Conservation (phyloP, 768 basidiomycete species). For the Lactarius hatsudake region DNA sequence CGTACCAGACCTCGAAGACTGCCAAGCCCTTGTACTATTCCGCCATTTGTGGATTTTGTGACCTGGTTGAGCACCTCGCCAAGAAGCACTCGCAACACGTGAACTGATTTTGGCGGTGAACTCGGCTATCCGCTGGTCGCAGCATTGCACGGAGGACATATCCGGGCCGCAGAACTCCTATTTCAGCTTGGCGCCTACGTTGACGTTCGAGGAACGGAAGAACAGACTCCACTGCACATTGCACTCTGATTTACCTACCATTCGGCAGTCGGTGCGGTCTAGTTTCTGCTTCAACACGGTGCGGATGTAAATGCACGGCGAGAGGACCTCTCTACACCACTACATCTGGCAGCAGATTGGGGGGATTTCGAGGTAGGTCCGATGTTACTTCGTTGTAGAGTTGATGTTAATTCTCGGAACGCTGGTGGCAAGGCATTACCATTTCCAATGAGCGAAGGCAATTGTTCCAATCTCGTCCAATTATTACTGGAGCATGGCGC, state of each 20-base stretch:
- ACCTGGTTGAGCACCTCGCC: background rate
- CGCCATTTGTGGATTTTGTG: background rate
- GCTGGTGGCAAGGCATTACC: background rate
- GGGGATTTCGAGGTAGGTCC: background rate
- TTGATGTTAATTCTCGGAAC: background rate
- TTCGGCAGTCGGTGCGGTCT: background rate
- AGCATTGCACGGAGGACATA: background rate
- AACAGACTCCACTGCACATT: background rate
- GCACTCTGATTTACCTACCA: fast-evolving
- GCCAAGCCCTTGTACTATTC: background rate
- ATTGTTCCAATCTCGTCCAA: background rate
- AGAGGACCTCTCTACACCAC: background rate
- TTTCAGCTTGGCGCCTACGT: background rate
- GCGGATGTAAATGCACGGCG: background rate
- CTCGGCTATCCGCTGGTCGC: background rate
- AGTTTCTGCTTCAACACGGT: background rate
- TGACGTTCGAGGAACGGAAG: background rate
- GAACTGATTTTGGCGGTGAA: background rate
- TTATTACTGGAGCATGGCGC: background rate
- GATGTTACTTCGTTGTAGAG: background rate
- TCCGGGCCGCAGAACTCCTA: background rate
- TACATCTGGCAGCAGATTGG: background rate
- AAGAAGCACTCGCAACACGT: background rate
- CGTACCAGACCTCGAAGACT: fast-evolving
- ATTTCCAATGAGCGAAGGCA: background rate